Percentiles rank a stretch among this genome's conserved stretches.
Evolutionary conservation across 495 filamentous ascomycete genomes (phyloP).

Genomic region (Talaromyces trachyspermus): DNA sequence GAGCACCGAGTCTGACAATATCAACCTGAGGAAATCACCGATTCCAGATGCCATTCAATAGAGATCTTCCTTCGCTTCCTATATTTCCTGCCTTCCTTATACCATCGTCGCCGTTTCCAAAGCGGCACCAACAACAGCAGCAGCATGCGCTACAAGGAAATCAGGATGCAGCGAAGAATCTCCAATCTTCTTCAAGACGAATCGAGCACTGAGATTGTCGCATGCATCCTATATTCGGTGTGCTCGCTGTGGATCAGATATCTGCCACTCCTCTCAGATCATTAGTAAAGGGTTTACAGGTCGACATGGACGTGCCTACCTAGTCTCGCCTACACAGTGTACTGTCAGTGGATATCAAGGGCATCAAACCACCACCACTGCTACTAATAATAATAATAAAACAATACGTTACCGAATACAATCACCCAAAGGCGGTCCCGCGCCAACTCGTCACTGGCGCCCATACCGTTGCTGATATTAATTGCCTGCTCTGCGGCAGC

Average conservation of each 20-base stretch:
- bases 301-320: constrained; percentile 87
- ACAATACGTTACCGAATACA: constrained; percentile 52
- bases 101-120: constrained; percentile 18
- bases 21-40: no score
- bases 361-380: background rate
- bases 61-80: background rate
- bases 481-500: constrained; percentile 54
- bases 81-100: constrained; percentile 47
- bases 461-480: constrained; percentile 53
- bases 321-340: constrained; percentile 47
- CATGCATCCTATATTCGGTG: constrained; percentile 62
- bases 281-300: constrained; percentile 90
- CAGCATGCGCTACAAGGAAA: constrained; percentile 7
- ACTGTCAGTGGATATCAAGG: background rate
- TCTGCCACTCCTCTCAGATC: constrained; percentile 71
- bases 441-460: constrained; percentile 72
- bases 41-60: background rate
- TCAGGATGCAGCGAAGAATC: constrained; percentile 9
- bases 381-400: no score
- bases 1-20: background rate
- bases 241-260: constrained; percentile 61
- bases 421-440: constrained; percentile 54
- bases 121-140: constrained; percentile 8
- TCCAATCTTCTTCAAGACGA: no score
- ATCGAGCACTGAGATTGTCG: constrained; percentile 36